Evolutionary conservation across 257 asterid species (phyloP), one percentile per base, ranked within the genome.

Genomic region (Vinca minor): DNA sequence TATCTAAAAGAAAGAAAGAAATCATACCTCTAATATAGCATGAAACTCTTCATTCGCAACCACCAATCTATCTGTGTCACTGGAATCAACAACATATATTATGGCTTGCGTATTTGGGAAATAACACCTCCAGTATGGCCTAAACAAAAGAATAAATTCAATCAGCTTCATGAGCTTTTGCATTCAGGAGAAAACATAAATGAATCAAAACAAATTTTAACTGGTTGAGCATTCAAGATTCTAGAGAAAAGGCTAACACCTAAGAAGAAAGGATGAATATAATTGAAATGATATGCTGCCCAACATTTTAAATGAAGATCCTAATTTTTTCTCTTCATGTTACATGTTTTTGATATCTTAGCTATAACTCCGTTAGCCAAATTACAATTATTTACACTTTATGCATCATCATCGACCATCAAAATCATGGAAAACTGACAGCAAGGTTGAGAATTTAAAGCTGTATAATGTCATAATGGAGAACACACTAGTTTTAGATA

Each of bases 111-210:
- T 92, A 74, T 92, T 92, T 46, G 98, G 95, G 63, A 87, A 92
- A 79, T 92, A 92, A 82, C 96, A 87, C 68, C 98, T 87, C 96
- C 98, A 93, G 73, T 93, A 89, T 38, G 97, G 98, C 84, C 97
- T 91, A 65, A 47, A 29, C n/a, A 10, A 23, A 44, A 57, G 8
- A 45, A 50, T 23, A 47, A 7, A 3, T 34, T 2, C 31, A 32
- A 36, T 31, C 23, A 65, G 15, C 42, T 5, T 8, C 29, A 62
- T 35, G 45, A 52, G 26, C 32, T 41, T 31, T 28, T 20, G 36
- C 47, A 36, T 36, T 59, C 20, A 9, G 49, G 49, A 59, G 48
- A 59, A 42, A 2, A 29, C 0, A 20, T 8, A 32, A 34, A 58
- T 10, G 9, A 59, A 48, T 50, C 47, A 13, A 5, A 31, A 41